phyloP scores from a whole-genome alignment of 352 stramenopile genomes.

The Pythium sp. region DNA sequence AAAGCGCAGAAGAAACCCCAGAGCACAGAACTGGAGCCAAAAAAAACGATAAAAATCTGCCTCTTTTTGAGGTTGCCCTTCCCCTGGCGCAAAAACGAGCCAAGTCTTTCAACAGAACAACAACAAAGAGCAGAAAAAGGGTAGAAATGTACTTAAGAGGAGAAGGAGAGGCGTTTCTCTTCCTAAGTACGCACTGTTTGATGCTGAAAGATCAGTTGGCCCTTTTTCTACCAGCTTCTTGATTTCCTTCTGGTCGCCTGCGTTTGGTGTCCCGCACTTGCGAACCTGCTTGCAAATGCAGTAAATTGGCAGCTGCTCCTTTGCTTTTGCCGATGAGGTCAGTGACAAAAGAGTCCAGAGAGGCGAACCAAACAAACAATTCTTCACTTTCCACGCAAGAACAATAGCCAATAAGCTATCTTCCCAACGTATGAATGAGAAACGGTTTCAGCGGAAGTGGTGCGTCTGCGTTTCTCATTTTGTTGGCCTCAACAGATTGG shows the following conservation, averaged over 20 bases:
- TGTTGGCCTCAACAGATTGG: too few relatives aligned
- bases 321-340: neutral
- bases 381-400: neutral
- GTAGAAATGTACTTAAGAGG: neutral
- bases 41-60: neutral
- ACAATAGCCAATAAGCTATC: neutral
- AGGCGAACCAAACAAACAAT: neutral
- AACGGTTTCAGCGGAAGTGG: too few relatives aligned
- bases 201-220: neutral
- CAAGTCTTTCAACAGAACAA: neutral
- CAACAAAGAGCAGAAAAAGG: neutral
- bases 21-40: neutral
- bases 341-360: neutral
- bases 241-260: neutral
- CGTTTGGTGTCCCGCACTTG: neutral
- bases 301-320: too few relatives aligned
- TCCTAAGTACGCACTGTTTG: neutral
- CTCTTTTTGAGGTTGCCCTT: neutral
- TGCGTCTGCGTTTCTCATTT: too few relatives aligned
- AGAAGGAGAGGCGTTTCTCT: neutral
- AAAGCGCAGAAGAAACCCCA: neutral
- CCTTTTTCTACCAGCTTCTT: neutral
- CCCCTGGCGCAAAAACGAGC: too few relatives aligned
- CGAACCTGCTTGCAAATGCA: too few relatives aligned
- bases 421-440: slow-evolving; percentile 9